Evolutionary conservation across 495 filamentous ascomycete genomes (phyloP), one percentile per base, ranked within the genome.

Genomic region (Aspergillus sclerotioniger): DNA sequence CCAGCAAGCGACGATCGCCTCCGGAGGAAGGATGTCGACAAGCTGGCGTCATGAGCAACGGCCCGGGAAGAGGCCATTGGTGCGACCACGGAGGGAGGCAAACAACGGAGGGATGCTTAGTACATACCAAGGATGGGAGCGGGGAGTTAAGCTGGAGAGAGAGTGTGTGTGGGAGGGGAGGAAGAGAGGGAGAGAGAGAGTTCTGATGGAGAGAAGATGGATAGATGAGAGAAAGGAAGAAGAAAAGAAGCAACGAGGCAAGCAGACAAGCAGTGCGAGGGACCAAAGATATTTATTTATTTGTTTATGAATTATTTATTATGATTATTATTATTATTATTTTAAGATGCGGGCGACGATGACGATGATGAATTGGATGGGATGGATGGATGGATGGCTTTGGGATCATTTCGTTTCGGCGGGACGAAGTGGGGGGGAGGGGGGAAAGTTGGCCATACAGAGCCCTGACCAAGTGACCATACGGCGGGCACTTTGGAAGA

Each of bases 21-120:
- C 25, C 2, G 25, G 25, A 5, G 25, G 25, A 25, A 25, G 45
- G 60, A 69, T 68, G 67, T 63, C 64, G 67, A 70, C 66, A 72
- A 65, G 60, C 51, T 72, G 67, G 65, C 72, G 68, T 73, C 68
- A 73, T 53, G 49, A 39, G 46, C 16, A 20, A 25, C 25, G 25
- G 5, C 25, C 5, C 25, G 25, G 25, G n/a, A n/a, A 25, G 25
- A 21, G 39, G 39, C 33, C 19, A 58, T 58, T 49, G 51, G 44
- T 29, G 21, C 8, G 7, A 29, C 21, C 9, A 29, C 5, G 29
- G 31, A 49, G 20, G 25, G 25, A 29, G 29, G 21, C 46, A 20
- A 49, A 17, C 44, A 46, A 2, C 8, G 44, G 19, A 31, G 21
- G 21, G 12, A 17, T 17, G 46, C 10, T 8, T n/a, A n/a, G 13